Evolutionary conservation across 225 moss, liverwort and hornwort genomes (phyloP).

Genomic region (Marchantia polymorpha): DNA sequence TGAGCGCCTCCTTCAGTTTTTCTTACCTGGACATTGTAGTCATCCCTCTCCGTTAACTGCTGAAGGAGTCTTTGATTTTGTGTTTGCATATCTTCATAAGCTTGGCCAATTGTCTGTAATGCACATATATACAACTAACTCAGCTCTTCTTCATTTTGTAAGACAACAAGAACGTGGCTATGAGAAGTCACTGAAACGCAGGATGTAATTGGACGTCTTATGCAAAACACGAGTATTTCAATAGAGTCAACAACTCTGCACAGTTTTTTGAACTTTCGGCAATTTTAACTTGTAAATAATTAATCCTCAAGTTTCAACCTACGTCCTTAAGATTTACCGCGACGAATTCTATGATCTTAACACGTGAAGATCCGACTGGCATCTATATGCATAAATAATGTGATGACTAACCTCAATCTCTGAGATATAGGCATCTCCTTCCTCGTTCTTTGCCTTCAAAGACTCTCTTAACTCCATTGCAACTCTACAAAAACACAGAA

Average conservation of each 20-base stretch:
- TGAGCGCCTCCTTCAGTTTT: neutral
- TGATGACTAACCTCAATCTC: slow-evolving; percentile 73
- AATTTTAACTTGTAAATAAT: neutral
- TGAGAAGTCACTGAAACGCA: too few species aligned
- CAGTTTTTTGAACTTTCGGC: neutral
- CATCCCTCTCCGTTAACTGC: slow-evolving; percentile 87
- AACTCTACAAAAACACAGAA: slow-evolving; percentile 21
- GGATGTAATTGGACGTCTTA: too few species aligned
- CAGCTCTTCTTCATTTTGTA: neutral
- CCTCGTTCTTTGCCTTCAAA: slow-evolving; percentile 84
- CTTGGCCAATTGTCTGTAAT: slow-evolving; percentile 88
- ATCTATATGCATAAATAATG: neutral
- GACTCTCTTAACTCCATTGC: slow-evolving; percentile 80
- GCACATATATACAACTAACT: neutral
- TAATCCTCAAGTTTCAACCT: neutral
- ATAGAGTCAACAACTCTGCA: neutral
- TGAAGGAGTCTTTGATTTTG: slow-evolving; percentile 93
- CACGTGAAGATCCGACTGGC: neutral
- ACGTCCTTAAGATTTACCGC: neutral
- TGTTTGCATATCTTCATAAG: slow-evolving; percentile 97
- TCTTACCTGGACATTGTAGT: slow-evolving; percentile 86
- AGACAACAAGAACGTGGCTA: neutral
- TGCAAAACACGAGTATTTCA: too few species aligned
- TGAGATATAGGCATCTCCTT: slow-evolving; percentile 84
- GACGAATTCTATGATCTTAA: slow-evolving; percentile 9